These are phyloP conservation scores for Ogataea minuta DNA, from an alignment of 805 yeast species.

Conservation along the genomic window DNA sequence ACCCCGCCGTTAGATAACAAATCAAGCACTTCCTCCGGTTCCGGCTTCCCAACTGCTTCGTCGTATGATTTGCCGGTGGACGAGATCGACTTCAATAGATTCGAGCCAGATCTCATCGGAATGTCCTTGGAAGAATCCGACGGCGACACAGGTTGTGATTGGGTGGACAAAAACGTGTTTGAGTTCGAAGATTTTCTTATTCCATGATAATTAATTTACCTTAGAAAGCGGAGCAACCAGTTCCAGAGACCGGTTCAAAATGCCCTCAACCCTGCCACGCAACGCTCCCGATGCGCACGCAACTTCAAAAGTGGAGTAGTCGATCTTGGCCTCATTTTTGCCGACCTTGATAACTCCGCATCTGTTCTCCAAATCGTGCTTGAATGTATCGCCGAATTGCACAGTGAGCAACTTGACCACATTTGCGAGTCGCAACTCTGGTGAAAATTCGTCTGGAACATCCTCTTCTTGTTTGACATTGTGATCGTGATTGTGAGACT, in stretches of 20 bases:
- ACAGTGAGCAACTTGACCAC: conserved; percentile 65
- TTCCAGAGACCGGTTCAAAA: conserved; percentile 71
- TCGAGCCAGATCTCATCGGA: conserved; percentile 21
- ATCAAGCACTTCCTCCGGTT: neutral
- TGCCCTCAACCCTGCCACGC: conserved; percentile 78
- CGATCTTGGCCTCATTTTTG: conserved; percentile 65
- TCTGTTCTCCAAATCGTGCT: conserved; percentile 37
- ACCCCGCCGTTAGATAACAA: neutral
- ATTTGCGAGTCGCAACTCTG: conserved; percentile 45
- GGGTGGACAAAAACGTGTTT: conserved; percentile 50
- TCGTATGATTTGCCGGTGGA: conserved; percentile 14
- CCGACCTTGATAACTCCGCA: conserved; percentile 73
- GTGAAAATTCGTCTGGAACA: conserved; percentile 23
- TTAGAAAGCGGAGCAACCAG: conserved; percentile 80
- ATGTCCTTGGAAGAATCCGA: conserved; percentile 25
- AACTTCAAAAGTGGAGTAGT: conserved; percentile 64
- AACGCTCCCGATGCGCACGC: conserved; percentile 70
- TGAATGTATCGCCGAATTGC: conserved; percentile 83
- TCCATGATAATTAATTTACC: conserved; percentile 1
- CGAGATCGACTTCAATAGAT: conserved; percentile 29
- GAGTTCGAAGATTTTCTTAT: conserved; percentile 36
- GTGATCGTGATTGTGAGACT: conserved; percentile 40
- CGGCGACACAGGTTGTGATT: conserved; percentile 55
- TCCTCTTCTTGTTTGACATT: conserved; percentile 15
- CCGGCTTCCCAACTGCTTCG: neutral